Base-by-base conservation (phyloP, 805 yeast species). In the Clavispora carvajalis region DNA sequence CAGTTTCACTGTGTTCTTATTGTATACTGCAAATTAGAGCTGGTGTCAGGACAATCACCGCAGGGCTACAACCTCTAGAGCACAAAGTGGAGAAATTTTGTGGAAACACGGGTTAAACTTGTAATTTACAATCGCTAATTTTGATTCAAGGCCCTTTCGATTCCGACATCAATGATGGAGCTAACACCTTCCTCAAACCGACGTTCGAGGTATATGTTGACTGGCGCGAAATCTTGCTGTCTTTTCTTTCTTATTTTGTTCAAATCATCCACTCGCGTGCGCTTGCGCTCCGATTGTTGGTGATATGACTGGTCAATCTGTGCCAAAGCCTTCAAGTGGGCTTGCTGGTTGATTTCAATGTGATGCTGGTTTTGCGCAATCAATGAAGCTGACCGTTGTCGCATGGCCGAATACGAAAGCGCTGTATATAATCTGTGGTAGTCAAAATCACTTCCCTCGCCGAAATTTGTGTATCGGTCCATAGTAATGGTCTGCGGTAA, bases 181-280 rank as follows among this genome's bases (percentile, higher is more conserved):
- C 64, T 62, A 21, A 79, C 55, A 19, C 71, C 74, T 7, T 73
- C 75, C 33, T 59, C 62, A 83, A 85, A 78, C 48, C 75, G 60
- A 8, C 65, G 61, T n/a, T 61, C 55, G 39, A 77, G 58, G 42
- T 72, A 73, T 23, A 67, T 69, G 40, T 71, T 54, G 19, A 68
- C 63, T 0, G 79, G 76, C 46, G 63, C 61, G 38, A 63, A 69
- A 13, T 71, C 65, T 4, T 49, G 22, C 55, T 79, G 80, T 36
- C 67, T 52, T 23, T 54, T 55, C 46, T 71, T 66, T 18, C 87
- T 57, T 18, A 59, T 59, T 10, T 38, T 45, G 34, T 72, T 67
- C 12, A 77, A 40, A 5, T 70, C 75, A 5, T 73, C 73, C 7
- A 76, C 59, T 34, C 57, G 60, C 37, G 56, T 58, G 33, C 74